Percentiles rank a stretch among this genome's conserved stretches.
Evolutionary conservation across 805 yeast species (phyloP).

Genomic region (Kuraishia floccosa): DNA sequence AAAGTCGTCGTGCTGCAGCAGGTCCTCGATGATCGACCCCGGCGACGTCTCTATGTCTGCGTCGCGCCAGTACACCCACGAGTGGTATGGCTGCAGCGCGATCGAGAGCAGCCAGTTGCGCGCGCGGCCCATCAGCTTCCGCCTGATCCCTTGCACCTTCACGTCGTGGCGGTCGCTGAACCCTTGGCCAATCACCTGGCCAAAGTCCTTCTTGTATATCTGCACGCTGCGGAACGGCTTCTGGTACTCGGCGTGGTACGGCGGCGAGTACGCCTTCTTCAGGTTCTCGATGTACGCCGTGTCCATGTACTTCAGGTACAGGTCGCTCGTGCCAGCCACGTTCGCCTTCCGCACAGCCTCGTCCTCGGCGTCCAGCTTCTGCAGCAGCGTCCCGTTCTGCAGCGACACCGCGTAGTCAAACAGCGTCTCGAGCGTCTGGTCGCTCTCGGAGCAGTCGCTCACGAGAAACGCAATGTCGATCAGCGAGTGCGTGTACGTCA

Average conservation of each 20-base stretch:
- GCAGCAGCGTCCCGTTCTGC: conserved; percentile 58
- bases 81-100: conserved; percentile 72
- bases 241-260: conserved; percentile 50
- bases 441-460: conserved; percentile 64
- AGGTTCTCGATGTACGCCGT: conserved; percentile 43
- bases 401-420: conserved; percentile 54
- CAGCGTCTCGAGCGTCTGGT: conserved; percentile 53
- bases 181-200: conserved; percentile 79
- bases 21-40: conserved; percentile 59
- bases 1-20: conserved; percentile 48
- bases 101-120: conserved; percentile 72
- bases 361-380: conserved; percentile 31
- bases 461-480: conserved; percentile 76
- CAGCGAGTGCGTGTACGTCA: conserved; percentile 72
- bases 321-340: conserved; percentile 44
- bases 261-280: conserved; percentile 47
- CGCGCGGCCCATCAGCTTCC: conserved; percentile 81
- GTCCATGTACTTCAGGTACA: conserved; percentile 65
- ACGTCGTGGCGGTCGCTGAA: conserved; percentile 78
- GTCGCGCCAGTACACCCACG: conserved; percentile 91
- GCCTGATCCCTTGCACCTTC: conserved; percentile 73
- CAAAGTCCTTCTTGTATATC: conserved; percentile 73
- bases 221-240: conserved; percentile 71
- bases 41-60: conserved; percentile 80
- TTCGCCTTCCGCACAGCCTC: conserved; percentile 18